Base-by-base conservation (phyloP, 306 rosid genomes). In the Urtica urens region DNA sequence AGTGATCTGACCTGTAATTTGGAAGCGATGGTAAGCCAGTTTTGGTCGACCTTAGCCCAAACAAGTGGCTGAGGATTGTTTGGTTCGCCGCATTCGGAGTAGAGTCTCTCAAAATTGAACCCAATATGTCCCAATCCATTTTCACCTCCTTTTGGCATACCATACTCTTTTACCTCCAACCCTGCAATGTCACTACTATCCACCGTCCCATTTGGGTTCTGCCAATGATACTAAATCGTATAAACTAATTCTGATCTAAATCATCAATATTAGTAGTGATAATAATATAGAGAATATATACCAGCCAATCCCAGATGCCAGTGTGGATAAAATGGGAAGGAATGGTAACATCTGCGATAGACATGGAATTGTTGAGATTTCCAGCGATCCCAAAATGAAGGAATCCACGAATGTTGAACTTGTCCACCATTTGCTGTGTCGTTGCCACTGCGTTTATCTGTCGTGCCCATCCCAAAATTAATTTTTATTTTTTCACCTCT, bases 351-450 rank as follows among this genome's bases (percentile, higher is more conserved):
- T 70, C 78, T 21, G 75, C 76, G 25, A 74, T 68, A 41, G 71
- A 68, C 76, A 78, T 44, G 20, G 81, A 78, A 25, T 38, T 42
- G 39, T 74, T 74, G 25, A 61, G 61, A 35, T 57, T 78, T 5
- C 86, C 78, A 18, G 73, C 64, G 43, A 74, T 74, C 1, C 85
- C 81, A 46, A 70, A 74, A 37, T 74, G 85, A 35, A 74, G 15
- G 17, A 74, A 63, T 24, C 85, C 85, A 5, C n/a, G 38, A 7
- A 67, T 41, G 7, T 70, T 47, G 58, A 78, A 74, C 41, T 48
- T 9, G 47, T 78, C 78, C 52, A 78, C n/a, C 66, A 78, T 64
- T 17, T 70, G 75, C 21, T 78, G 78, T 28, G 78, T 53, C 44
- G 78, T 58, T 38, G 66, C 68, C 22, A 64, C 81, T 9, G 81